Base-by-base conservation (phyloP, 306 rosid species). In the Vicia sativa region DNA sequence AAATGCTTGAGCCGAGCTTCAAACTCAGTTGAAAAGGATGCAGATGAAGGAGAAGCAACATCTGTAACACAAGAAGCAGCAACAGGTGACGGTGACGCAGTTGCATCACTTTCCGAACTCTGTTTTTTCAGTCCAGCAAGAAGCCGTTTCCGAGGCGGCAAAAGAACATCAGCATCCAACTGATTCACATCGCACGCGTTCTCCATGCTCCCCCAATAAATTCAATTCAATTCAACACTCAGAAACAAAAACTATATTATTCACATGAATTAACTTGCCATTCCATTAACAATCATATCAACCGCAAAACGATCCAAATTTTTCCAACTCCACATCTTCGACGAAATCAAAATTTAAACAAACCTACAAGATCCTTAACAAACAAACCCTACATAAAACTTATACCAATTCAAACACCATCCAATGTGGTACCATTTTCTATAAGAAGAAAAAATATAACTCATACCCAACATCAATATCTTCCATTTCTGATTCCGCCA, bases 131-230 rank as follows among this genome's bases (percentile, higher is more conserved):
- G 83, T 63, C 98, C 98, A 15, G 98, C 98, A 11, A 93, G 91
- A 55, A 93, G 90, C 25, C 97, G 97, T 78, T 93, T 93, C 44
- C 98, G 87, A 16, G 98, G 98, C 65, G 98, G 98, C 74, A 90
- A 71, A 74, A 93, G 92, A 53, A 90, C 98, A 74, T 90, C 98
- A 18, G 95, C 82, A 71, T 93, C 97, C 81, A 87, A 84, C 71
- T 86, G 96, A 68, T 72, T 83, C 31, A 76, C 89, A 66, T 90
- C 96, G 14, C 90, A 90, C 65, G 57, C 71, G 52, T 93, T 93
- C 80, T 90, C 95, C 98, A 93, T 92, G 29, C 62, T 82, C 82
- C 77, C 68, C 82, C 71, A 59, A 77, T 67, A 58, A 65, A 67
- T 49, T 67, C 66, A 61, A 62, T 25, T 65, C 54, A 61, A 62